A percentile compares a stretch with the other conserved stretches of the same genome.
These are phyloP conservation scores for Candida incommunis DNA, from an alignment of 805 yeast species.

Conservation along the genomic window DNA sequence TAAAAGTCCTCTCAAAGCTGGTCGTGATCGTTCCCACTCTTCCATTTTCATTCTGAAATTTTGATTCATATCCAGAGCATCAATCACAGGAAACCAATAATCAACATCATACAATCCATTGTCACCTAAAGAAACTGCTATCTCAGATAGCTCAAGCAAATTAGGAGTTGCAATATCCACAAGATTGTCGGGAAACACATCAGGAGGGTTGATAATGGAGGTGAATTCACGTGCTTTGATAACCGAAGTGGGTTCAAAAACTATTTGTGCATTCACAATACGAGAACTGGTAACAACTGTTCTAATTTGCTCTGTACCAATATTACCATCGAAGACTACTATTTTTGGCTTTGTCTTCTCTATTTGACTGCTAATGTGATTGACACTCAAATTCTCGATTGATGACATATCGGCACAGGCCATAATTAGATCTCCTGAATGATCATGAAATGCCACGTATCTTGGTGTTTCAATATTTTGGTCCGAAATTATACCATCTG, in stretches of 20 bases:
- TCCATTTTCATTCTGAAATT: conserved; percentile 34
- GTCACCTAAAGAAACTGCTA: conserved; percentile 29
- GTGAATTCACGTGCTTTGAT: conserved; percentile 44
- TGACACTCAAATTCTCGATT: conserved; percentile 33
- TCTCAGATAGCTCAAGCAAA: conserved; percentile 34
- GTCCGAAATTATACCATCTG: conserved; percentile 27
- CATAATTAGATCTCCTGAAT: conserved; percentile 46
- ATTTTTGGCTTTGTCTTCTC: conserved; percentile 28
- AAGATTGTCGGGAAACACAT: conserved; percentile 35
- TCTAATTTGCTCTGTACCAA: conserved; percentile 31
- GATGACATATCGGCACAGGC: conserved; percentile 84
- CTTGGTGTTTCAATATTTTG: conserved; percentile 40
- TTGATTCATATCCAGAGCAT: conserved; percentile 37
- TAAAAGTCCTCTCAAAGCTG: conserved; percentile 19
- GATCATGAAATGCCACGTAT: conserved; percentile 55
- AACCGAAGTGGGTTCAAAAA: conserved; percentile 69
- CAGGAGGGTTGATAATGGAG: conserved; percentile 10
- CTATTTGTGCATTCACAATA: conserved; percentile 19
- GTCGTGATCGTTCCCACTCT: conserved; percentile 13
- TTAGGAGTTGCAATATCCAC: conserved; percentile 55
- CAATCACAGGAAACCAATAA: conserved; percentile 64
- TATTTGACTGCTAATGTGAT: conserved; percentile 31
- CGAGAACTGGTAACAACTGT: conserved; percentile 22
- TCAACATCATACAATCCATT: conserved; percentile 40
- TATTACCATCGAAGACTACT: conserved; percentile 56